Evolutionary conservation across 2,329 filamentous ascomycete genomes (phyloP).

Genomic region (Emericellopsis cladophorae): DNA sequence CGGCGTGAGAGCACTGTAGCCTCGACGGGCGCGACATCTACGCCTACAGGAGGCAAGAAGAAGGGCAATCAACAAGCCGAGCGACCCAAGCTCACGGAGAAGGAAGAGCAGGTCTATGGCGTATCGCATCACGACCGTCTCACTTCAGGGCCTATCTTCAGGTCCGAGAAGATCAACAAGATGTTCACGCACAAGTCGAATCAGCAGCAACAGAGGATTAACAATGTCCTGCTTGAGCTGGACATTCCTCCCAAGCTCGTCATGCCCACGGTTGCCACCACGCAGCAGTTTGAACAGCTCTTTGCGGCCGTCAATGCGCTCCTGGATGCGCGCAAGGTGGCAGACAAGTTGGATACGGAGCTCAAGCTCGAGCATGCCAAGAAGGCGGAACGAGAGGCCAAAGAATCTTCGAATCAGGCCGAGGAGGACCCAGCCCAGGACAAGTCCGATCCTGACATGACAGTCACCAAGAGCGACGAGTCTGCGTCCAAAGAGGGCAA

Average conservation of each 20-base stretch:
- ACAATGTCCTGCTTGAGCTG: constrained; percentile 57
- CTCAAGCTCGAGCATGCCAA: constrained; percentile 47
- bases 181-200: constrained; percentile 66
- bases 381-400: constrained; percentile 28
- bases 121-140: constrained; percentile 78
- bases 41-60: constrained; percentile 36
- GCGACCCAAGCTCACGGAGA: constrained; percentile 58
- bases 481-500: not conserved
- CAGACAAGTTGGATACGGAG: constrained; percentile 66
- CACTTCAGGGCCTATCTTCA: constrained; percentile 77
- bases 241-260: constrained; percentile 57
- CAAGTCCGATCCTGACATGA: constrained; percentile 4
- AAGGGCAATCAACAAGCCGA: constrained; percentile 28
- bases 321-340: constrained; percentile 60
- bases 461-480: not conserved
- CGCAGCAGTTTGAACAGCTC: constrained; percentile 58
- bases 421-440: constrained; percentile 4
- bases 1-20: constrained; percentile 42
- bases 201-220: constrained; percentile 64
- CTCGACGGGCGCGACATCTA: constrained; percentile 21
- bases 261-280: constrained; percentile 63
- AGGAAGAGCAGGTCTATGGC: constrained; percentile 71
- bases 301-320: constrained; percentile 55
- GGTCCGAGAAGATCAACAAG: constrained; percentile 71
- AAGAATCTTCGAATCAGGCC: constrained; percentile 23